phyloP scores from a whole-genome alignment of 2,329 filamentous ascomycete species.

The Epichloe hybrida region DNA sequence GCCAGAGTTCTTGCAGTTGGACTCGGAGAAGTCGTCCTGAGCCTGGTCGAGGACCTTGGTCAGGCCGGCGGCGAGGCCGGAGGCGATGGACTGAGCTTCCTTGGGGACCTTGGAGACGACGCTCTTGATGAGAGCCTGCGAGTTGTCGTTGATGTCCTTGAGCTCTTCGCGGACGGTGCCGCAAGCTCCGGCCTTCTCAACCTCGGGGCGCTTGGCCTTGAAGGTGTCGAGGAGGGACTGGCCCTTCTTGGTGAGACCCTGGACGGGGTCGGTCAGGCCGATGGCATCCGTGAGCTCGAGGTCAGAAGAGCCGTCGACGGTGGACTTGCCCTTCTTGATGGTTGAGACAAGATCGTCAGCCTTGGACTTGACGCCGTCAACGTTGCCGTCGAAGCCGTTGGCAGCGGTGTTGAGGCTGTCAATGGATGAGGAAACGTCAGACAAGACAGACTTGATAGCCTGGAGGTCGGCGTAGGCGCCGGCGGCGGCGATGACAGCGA shows the following conservation, averaged over 20 bases:
- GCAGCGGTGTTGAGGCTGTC: conserved; percentile 12
- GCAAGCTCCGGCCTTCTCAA: conserved; percentile 18
- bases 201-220: conserved; percentile 12
- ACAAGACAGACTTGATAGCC: conserved; percentile 7
- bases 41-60: conserved; percentile 12
- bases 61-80: conserved; percentile 13
- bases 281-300: conserved; percentile 10
- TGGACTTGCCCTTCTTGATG: conserved; percentile 9
- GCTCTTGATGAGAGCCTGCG: conserved; percentile 15
- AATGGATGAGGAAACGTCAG: conserved; percentile 6
- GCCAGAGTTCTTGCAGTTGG: conserved; percentile 16
- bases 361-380: conserved; percentile 9
- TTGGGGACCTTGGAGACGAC: conserved; percentile 17
- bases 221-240: conserved; percentile 14
- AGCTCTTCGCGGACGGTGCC: conserved; percentile 12
- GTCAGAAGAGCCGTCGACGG: conserved; percentile 5
- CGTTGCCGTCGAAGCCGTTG: conserved; percentile 13
- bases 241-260: conserved; percentile 13
- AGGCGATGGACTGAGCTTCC: conserved; percentile 15
- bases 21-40: conserved; percentile 13
- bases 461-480: conserved; percentile 8
- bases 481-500: conserved; percentile 7
- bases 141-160: conserved; percentile 11
- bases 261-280: conserved; percentile 8
- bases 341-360: conserved; percentile 9